These are phyloP conservation scores for Polygonum aviculare DNA, from an alignment of 148 eudicot genomes.

Conservation along the genomic window DNA sequence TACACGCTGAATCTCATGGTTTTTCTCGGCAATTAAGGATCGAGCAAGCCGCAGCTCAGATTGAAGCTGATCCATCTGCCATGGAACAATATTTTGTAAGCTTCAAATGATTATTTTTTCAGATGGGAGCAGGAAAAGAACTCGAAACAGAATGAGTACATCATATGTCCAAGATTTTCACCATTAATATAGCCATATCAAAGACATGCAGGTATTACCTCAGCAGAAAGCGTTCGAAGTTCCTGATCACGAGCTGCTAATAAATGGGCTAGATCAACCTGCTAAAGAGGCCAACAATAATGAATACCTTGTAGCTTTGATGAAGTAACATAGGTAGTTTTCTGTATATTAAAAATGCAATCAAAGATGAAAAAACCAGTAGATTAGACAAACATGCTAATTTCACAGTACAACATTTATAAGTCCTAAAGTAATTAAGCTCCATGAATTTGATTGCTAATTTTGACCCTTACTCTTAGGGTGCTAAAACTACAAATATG, in stretches of 20 bases:
- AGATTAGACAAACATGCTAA: not conserved
- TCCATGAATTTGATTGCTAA: not conserved
- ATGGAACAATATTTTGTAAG: not conserved
- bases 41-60: slow-evolving; percentile 94
- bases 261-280: slow-evolving; percentile 98
- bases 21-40: slow-evolving; percentile 85
- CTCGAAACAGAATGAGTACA: not conserved
- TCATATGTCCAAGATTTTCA: not conserved
- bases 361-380: not conserved
- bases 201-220: slow-evolving; percentile 37
- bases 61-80: slow-evolving; percentile 89
- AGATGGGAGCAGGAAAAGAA: not conserved
- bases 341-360: not conserved
- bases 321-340: not conserved
- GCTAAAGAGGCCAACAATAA: slow-evolving; percentile 18
- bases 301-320: not conserved
- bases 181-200: not conserved
- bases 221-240: slow-evolving; percentile 93
- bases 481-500: not conserved
- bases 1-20: slow-evolving; percentile 70
- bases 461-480: not conserved
- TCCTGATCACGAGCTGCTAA: slow-evolving; percentile 98
- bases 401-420: not conserved
- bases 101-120: not conserved
- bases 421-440: not conserved